Conservation (phyloP, 441 rosid genomes). For the Erodium moschatum region DNA sequence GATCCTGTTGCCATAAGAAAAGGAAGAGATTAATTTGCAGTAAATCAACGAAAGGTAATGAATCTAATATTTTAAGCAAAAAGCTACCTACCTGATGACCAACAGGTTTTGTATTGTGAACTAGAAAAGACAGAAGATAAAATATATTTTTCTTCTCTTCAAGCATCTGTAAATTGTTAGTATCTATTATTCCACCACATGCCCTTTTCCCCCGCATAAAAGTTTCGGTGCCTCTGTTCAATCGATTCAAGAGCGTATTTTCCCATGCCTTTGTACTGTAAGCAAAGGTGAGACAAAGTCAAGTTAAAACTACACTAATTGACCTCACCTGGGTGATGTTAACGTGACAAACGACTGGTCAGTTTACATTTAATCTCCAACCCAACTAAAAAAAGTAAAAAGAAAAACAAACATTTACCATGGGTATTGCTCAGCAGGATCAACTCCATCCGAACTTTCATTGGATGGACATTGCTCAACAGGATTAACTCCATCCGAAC, state of each 20-base stretch:
- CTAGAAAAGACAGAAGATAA: slow-evolving; percentile 79
- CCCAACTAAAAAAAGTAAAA: background rate
- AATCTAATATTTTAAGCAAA: background rate
- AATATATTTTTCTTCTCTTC: slow-evolving; percentile 86
- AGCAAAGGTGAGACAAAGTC: slow-evolving; percentile 23
- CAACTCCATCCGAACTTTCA: no score
- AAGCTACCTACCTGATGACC: slow-evolving; percentile 78
- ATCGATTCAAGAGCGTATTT: slow-evolving; percentile 35
- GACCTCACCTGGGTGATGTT: background rate
- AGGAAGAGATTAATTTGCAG: slow-evolving; percentile 15
- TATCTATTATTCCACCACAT: slow-evolving; percentile 59
- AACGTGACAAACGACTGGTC: no score
- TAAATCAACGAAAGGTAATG: background rate
- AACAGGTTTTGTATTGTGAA: slow-evolving; percentile 95
- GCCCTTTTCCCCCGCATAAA: slow-evolving; percentile 44
- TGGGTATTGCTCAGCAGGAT: slow-evolving; percentile 17
- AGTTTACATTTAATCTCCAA: background rate
- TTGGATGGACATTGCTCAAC: no score
- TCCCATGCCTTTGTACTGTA: slow-evolving; percentile 37
- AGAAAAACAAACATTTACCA: slow-evolving; percentile 33
- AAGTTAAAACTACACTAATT: slow-evolving; percentile 25
- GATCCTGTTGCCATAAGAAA: slow-evolving; percentile 56
- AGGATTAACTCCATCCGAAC: slow-evolving; percentile 27
- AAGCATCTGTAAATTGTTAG: slow-evolving; percentile 67
- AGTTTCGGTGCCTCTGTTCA: slow-evolving; percentile 42